Conservation (phyloP, 352 stramenopile genomes). For the Peronospora tabacina region DNA sequence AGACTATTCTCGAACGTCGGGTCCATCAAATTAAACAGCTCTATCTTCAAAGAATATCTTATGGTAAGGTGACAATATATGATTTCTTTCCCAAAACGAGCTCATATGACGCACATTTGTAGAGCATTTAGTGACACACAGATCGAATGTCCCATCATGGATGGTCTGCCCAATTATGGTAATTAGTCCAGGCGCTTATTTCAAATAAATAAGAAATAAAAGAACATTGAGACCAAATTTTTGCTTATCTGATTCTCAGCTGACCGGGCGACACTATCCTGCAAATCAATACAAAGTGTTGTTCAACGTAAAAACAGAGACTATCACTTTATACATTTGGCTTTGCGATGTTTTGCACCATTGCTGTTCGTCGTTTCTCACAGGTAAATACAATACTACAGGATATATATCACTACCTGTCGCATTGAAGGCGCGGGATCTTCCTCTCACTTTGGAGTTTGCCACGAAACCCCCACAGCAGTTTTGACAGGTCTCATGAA, state of each 20-base stretch:
- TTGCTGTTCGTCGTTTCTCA: not conserved
- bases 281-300: not conserved
- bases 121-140: too few relatives aligned
- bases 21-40: too few relatives aligned
- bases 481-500: constrained; percentile 17
- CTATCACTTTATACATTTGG: not conserved
- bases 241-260: not conserved
- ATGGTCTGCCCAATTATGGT: too few relatives aligned
- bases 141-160: too few relatives aligned
- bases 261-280: not conserved
- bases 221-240: not conserved
- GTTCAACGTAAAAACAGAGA: not conserved
- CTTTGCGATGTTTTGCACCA: not conserved
- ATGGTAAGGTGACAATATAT: too few relatives aligned
- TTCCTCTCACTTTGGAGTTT: constrained; percentile 18
- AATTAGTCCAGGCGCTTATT: too few relatives aligned
- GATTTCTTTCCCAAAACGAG: too few relatives aligned
- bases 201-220: too few relatives aligned
- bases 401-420: constrained; percentile 8
- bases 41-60: too few relatives aligned
- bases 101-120: too few relatives aligned
- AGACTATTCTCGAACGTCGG: too few relatives aligned
- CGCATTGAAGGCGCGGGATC: constrained; percentile 13
- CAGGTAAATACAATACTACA: not conserved
- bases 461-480: not conserved